Evolutionary conservation across 164 flowering plant genomes (phyloP).

Genomic region (Nelumbo lutea): DNA sequence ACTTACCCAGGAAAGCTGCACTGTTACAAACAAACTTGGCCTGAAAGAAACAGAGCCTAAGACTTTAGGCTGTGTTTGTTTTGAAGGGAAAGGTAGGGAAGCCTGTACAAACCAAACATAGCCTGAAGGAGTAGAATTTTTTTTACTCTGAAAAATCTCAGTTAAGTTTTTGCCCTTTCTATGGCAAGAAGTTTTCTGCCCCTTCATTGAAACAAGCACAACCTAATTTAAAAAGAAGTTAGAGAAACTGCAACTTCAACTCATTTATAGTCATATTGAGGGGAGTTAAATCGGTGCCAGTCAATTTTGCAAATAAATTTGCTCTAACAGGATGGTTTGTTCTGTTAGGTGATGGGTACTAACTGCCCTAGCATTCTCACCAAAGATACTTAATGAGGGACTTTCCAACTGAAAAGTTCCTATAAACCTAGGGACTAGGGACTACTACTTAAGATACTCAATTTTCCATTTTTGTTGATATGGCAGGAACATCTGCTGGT

Average conservation of each 20-base stretch:
- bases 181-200: no score
- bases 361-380: background rate
- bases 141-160: no score
- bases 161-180: no score
- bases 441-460: background rate
- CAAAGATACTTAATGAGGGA: background rate
- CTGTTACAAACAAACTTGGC: no score
- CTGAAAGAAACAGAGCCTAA: no score
- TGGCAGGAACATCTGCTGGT: slow-evolving; percentile 88
- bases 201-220: background rate
- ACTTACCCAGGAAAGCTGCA: no score
- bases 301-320: background rate
- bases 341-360: background rate
- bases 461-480: slow-evolving; percentile 7
- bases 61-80: no score
- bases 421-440: background rate
- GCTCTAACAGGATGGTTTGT: background rate
- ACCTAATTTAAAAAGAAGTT: background rate
- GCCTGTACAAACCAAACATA: no score
- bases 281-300: background rate
- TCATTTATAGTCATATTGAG: background rate
- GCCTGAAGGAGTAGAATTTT: no score
- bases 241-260: background rate
- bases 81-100: no score
- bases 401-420: background rate